These are phyloP conservation scores for Coniochaeta sp. DNA, from an alignment of 2,329 filamentous ascomycete genomes.

Conservation along the genomic window DNA sequence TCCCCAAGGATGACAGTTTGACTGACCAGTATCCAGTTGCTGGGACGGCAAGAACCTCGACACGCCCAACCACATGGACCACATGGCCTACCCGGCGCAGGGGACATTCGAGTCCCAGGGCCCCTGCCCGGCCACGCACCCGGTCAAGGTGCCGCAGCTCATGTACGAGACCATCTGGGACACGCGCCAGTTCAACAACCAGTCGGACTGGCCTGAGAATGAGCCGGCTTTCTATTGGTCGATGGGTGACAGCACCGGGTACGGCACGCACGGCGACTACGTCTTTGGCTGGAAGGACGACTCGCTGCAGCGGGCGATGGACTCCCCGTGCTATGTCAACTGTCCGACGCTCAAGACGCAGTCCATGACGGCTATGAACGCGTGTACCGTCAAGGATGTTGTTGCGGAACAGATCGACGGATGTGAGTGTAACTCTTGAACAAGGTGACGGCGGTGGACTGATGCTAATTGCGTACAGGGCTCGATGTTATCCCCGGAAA, in stretches of 20 bases:
- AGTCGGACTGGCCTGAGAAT: conserved; percentile 21
- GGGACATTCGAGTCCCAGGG: conserved; percentile 17
- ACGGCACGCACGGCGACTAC: conserved; percentile 13
- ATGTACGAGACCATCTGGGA: conserved; percentile 27
- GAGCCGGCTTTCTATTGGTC: conserved; percentile 18
- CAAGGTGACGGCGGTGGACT: no score
- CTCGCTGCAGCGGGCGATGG: conserved; percentile 13
- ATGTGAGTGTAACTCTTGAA: background rate
- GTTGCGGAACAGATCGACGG: background rate
- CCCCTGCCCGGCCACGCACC: conserved; percentile 22
- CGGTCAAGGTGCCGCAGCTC: conserved; percentile 28
- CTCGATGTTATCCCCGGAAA: background rate
- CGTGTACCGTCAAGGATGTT: background rate
- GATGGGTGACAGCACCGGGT: conserved; percentile 7
- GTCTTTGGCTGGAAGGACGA: conserved; percentile 13
- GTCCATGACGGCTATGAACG: background rate
- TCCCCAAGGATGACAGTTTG: background rate
- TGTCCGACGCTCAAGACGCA: conserved; percentile 12
- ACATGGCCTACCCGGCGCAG: conserved; percentile 24
- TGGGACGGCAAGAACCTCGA: conserved; percentile 38
- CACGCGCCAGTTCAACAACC: conserved; percentile 22
- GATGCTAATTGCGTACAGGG: background rate
- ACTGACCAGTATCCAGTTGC: conserved; percentile 21
- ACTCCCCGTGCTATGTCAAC: conserved; percentile 10
- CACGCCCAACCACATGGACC: conserved; percentile 31